A percentile compares a stretch with the other conserved stretches of the same genome.
Conservation (phyloP, 257 asterid genomes). For the Eustoma russellianum region DNA sequence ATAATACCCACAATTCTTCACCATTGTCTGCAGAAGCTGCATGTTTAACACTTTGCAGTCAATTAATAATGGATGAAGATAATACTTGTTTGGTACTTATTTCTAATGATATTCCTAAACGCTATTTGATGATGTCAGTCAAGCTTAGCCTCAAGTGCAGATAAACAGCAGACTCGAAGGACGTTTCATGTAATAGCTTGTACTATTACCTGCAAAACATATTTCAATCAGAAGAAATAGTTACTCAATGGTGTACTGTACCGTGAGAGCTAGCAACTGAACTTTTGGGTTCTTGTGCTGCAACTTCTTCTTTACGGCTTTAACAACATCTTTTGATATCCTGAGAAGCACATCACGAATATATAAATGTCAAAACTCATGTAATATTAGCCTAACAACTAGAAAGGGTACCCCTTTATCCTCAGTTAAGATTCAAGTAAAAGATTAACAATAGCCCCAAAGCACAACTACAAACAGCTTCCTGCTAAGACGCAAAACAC, state of each 20-base stretch:
- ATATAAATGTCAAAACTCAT: neutral
- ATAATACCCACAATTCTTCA: constrained; percentile 93
- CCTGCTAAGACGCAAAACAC: neutral
- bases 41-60: neutral
- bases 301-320: constrained; percentile 82
- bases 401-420: neutral
- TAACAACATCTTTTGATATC: constrained; percentile 75
- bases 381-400: neutral
- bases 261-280: constrained; percentile 88
- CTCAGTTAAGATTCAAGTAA: neutral
- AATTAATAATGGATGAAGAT: no score
- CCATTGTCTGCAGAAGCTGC: constrained; percentile 93
- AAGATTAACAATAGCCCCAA: neutral
- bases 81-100: no score
- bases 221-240: neutral
- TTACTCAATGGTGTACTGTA: constrained; percentile 10
- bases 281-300: constrained; percentile 94
- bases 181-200: neutral
- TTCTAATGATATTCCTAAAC: no score
- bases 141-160: no score
- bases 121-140: no score
- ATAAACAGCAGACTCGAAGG: neutral
- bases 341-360: constrained; percentile 18
- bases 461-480: neutral
- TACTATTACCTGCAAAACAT: neutral